Evolutionary conservation across 1,284 basidiomycete species (phyloP).

Genomic region (Lignosus rhinocerotis): DNA sequence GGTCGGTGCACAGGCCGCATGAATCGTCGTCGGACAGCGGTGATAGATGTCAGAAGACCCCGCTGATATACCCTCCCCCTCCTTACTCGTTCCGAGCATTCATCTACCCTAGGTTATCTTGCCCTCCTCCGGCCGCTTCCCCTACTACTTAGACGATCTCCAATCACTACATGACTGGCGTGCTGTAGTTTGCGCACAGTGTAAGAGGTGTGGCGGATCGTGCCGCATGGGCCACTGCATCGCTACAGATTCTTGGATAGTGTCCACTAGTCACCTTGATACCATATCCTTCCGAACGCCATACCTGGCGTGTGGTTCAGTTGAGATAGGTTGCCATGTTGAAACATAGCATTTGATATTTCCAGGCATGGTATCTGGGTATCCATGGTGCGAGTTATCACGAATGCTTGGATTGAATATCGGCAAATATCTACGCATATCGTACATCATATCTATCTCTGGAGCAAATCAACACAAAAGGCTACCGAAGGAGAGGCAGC

Average conservation of each 20-base stretch:
- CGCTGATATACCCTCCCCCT: background rate
- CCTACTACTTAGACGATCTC: background rate
- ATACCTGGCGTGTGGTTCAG: constrained; percentile 8
- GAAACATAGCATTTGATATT: background rate
- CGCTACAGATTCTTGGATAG: constrained; percentile 1
- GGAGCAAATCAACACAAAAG: constrained; percentile 1
- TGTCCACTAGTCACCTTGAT: constrained; percentile 8
- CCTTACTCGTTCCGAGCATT: background rate
- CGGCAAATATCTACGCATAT: constrained; percentile 5
- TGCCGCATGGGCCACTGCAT: background rate
- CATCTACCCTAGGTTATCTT: background rate
- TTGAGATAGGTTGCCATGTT: background rate
- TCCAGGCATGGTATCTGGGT: background rate
- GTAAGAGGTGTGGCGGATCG: constrained; percentile 1
- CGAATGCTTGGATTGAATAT: background rate
- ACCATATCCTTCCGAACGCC: constrained; percentile 1
- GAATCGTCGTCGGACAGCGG: background rate
- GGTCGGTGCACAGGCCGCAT: constrained; percentile 25
- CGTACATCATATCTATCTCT: constrained; percentile 4
- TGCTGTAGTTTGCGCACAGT: constrained; percentile 7
- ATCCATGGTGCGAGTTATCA: background rate
- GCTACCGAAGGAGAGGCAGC: background rate
- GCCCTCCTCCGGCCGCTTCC: background rate
- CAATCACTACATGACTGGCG: background rate
- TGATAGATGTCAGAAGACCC: background rate